Evolutionary conservation across 2,329 filamentous ascomycete genomes (phyloP).

Genomic region (Fusarium tanahbumbuense): DNA sequence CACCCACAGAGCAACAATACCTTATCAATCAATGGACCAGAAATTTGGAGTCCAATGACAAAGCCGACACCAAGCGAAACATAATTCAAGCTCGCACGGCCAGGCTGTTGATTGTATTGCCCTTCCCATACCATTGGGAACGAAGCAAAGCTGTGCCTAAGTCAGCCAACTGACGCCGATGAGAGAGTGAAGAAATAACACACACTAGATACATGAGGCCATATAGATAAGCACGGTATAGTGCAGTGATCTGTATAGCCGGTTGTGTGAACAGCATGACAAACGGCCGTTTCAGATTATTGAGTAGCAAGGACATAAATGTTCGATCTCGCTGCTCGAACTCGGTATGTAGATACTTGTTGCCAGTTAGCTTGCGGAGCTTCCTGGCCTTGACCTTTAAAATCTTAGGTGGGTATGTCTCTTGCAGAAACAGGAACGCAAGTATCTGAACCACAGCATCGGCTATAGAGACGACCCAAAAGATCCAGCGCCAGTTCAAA

Average conservation of each 20-base stretch:
- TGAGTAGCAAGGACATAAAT: constrained; percentile 40
- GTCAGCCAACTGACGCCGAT: not conserved
- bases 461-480: constrained; percentile 56
- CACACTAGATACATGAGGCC: constrained; percentile 65
- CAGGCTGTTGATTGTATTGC: constrained; percentile 60
- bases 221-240: constrained; percentile 63
- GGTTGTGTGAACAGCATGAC: constrained; percentile 63
- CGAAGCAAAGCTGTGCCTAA: constrained; percentile 56
- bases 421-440: constrained; percentile 53
- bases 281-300: constrained; percentile 58
- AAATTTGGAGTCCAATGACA: constrained; percentile 66
- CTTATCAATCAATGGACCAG: constrained; percentile 55
- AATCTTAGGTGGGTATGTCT: constrained; percentile 54
- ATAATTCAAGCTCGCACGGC: constrained; percentile 63
- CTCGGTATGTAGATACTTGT: constrained; percentile 45
- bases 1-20: constrained; percentile 8
- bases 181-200: not conserved
- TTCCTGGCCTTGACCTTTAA: constrained; percentile 45
- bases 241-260: constrained; percentile 61
- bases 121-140: constrained; percentile 62
- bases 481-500: constrained; percentile 58
- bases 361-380: constrained; percentile 47
- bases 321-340: constrained; percentile 46
- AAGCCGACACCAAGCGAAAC: constrained; percentile 63
- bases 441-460: constrained; percentile 51